Conservation (phyloP, 2,329 filamentous ascomycete species). For the Waltergamsia citrina region DNA sequence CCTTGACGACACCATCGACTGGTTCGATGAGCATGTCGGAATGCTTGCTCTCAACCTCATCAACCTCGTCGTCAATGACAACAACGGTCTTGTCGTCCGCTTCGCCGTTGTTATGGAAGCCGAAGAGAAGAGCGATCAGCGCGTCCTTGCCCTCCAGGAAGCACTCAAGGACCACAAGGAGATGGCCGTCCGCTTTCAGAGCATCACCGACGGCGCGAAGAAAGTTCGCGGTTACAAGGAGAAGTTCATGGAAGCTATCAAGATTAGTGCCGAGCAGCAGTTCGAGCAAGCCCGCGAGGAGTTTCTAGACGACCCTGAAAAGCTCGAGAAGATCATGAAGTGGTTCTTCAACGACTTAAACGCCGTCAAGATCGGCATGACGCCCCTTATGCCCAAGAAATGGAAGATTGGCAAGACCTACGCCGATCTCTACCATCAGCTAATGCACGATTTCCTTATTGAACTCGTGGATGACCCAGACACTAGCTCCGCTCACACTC, state of each 20-base stretch:
- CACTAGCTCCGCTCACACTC: conserved; percentile 75
- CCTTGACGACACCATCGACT: conserved; percentile 79
- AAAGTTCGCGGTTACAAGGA: conserved; percentile 93
- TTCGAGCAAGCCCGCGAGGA: conserved; percentile 62
- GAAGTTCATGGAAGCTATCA: conserved; percentile 79
- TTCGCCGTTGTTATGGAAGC: conserved; percentile 88
- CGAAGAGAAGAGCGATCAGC: conserved; percentile 92
- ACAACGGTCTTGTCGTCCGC: conserved; percentile 81
- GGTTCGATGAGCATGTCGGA: conserved; percentile 93
- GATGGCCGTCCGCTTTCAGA: conserved; percentile 86
- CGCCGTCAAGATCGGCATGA: conserved; percentile 88
- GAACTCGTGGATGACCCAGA: conserved; percentile 75
- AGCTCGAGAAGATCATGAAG: conserved; percentile 77
- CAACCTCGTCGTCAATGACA: conserved; percentile 74
- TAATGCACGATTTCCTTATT: conserved; percentile 92
- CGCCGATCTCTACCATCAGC: conserved; percentile 78
- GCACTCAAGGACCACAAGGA: conserved; percentile 94
- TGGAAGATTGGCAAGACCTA: conserved; percentile 95
- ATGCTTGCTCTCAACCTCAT: conserved; percentile 85
- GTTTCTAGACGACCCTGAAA: conserved; percentile 75
- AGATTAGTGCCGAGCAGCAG: conserved; percentile 61
- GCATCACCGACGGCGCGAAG: conserved; percentile 87
- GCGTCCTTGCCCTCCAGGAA: conserved; percentile 83
- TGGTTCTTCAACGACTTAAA: conserved; percentile 99
- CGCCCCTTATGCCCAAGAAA: conserved; percentile 83